Conservation (phyloP, 2,329 filamentous ascomycete species). For the Cladosporium colombiae region DNA sequence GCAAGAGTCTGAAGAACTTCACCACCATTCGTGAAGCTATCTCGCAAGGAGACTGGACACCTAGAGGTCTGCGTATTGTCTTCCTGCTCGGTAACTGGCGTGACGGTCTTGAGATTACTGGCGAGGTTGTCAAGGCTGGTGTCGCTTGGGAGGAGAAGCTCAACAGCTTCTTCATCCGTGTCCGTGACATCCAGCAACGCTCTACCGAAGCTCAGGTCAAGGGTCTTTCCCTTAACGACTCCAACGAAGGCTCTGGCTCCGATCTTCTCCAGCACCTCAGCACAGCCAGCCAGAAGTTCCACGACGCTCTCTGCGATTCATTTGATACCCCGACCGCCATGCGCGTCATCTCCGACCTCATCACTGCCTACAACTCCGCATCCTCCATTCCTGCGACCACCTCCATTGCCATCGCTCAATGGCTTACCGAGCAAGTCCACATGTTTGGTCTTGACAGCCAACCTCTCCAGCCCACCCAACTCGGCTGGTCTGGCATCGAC, state of each 20-base stretch:
- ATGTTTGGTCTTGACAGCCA: conserved; percentile 77
- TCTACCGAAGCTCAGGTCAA: conserved; percentile 17
- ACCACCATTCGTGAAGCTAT: conserved; percentile 87
- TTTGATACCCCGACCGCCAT: conserved; percentile 84
- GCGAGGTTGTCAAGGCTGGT: conserved; percentile 73
- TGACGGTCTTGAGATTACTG: conserved; percentile 86
- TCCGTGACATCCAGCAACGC: conserved; percentile 48
- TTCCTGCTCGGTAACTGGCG: conserved; percentile 89
- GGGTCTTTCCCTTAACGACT: conserved; percentile 21
- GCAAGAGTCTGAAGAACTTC: conserved; percentile 93
- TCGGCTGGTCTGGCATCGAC: conserved; percentile 67
- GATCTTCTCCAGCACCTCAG: conserved; percentile 52
- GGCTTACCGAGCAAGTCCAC: conserved; percentile 80
- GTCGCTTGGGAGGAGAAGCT: conserved; percentile 78
- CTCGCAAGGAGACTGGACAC: conserved; percentile 67
- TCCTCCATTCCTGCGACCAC: conserved; percentile 49
- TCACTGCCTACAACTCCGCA: conserved; percentile 72
- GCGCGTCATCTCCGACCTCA: conserved; percentile 73
- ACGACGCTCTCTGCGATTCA: conserved; percentile 73
- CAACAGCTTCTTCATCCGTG: conserved; percentile 68
- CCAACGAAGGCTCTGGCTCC: conserved; percentile 35
- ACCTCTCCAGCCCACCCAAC: conserved; percentile 46
- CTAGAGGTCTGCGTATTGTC: conserved; percentile 77
- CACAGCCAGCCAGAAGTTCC: conserved; percentile 57
- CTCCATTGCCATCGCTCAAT: conserved; percentile 63